A percentile compares a stretch with the other conserved stretches of the same genome.
Conservation (phyloP, 129 eudicot genomes). For the Cynara cardunculus region DNA sequence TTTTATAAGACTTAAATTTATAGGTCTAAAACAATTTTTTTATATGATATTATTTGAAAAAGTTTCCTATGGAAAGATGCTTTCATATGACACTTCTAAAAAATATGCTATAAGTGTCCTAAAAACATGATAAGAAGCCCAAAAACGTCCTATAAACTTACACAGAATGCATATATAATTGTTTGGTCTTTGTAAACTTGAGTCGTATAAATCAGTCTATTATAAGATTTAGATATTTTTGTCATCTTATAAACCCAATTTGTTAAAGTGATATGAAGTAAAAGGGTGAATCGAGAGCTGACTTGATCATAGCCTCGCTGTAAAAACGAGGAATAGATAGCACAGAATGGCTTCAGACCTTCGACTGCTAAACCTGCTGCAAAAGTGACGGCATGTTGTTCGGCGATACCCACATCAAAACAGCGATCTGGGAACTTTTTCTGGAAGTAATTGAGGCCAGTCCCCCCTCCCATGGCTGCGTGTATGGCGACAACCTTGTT, state of each 20-base stretch:
- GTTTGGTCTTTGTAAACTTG: neutral
- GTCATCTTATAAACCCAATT: neutral
- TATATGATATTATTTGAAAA: neutral
- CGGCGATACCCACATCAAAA: conserved; percentile 89
- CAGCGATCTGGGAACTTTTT: conserved; percentile 71
- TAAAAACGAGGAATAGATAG: conserved; percentile 78
- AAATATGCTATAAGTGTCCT: neutral
- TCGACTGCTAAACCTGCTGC: conserved; percentile 90
- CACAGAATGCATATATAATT: neutral
- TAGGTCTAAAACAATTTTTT: neutral
- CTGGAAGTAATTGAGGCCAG: conserved; percentile 83
- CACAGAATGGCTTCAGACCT: conserved; percentile 87
- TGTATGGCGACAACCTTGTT: conserved; percentile 69
- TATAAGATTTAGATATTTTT: neutral
- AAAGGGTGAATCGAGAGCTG: neutral
- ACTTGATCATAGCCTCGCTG: conserved; percentile 91
- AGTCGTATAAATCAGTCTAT: neutral
- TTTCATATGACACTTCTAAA: neutral
- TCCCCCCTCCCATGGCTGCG: conserved; percentile 97
- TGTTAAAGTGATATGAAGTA: neutral
- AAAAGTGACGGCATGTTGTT: conserved; percentile 90
- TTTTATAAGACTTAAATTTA: too few species aligned
- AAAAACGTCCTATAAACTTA: neutral
- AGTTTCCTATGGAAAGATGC: neutral
- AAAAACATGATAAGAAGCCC: neutral